Conservation (phyloP, 164 flowering plant genomes). For the Nymphaea thermarum region DNA sequence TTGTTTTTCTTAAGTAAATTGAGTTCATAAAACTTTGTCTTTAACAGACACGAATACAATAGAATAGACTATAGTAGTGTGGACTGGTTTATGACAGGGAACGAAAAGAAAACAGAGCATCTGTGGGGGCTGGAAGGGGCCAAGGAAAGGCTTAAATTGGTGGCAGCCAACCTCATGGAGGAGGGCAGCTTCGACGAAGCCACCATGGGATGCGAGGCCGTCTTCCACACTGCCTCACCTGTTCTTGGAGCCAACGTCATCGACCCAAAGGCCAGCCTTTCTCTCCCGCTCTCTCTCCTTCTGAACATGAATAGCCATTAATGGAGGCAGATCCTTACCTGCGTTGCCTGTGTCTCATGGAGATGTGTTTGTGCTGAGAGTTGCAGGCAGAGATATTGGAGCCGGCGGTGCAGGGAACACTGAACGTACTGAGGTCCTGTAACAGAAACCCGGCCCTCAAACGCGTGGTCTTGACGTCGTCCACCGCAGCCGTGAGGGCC, state of each 20-base stretch:
- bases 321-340: too few species aligned
- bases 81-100: constrained; percentile 18
- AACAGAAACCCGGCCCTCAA: constrained; percentile 51
- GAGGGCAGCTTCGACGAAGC: constrained; percentile 83
- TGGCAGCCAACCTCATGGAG: constrained; percentile 60
- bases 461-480: constrained; percentile 85
- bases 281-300: not conserved
- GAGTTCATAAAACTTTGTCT: too few species aligned
- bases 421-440: constrained; percentile 80
- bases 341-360: too few species aligned
- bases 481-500: constrained; percentile 59
- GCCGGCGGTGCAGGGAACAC: constrained; percentile 74
- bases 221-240: constrained; percentile 91
- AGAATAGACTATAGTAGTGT: too few species aligned
- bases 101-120: constrained; percentile 50
- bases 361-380: not conserved
- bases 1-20: too few species aligned
- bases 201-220: constrained; percentile 63
- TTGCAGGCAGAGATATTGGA: constrained; percentile 53
- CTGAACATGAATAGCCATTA: not conserved
- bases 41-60: too few species aligned
- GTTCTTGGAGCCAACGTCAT: constrained; percentile 28
- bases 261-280: constrained; percentile 50
- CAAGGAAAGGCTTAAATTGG: constrained; percentile 57
- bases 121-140: constrained; percentile 74